Conservation (phyloP, 306 rosid species). For the Sindora glabra region DNA sequence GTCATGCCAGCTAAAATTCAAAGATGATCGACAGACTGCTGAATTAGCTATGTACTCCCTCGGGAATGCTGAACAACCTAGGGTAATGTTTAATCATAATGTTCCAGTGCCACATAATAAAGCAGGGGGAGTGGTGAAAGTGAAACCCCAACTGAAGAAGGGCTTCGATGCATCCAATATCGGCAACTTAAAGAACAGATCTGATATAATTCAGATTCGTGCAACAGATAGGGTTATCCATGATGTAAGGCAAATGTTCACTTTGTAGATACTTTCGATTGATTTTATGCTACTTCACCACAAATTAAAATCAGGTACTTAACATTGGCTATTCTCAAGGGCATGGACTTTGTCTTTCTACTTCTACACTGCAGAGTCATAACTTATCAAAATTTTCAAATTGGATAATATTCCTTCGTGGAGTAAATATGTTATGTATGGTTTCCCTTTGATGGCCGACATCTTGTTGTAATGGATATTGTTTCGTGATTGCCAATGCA, state of each 20-base stretch:
- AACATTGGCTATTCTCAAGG: background rate
- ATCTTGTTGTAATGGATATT: background rate
- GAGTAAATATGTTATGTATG: background rate
- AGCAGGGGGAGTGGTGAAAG: conserved; percentile 18
- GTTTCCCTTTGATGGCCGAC: background rate
- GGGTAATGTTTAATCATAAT: conserved; percentile 2
- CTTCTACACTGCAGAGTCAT: background rate
- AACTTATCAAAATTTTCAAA: background rate
- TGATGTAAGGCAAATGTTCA: conserved; percentile 23
- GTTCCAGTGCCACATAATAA: conserved; percentile 13
- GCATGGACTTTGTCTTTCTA: background rate
- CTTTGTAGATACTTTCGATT: background rate
- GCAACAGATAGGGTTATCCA: conserved; percentile 26
- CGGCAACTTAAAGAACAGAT: conserved; percentile 13
- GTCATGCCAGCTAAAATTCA: conserved; percentile 22
- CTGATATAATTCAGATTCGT: conserved; percentile 21
- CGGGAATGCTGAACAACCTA: conserved; percentile 8
- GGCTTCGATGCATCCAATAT: conserved; percentile 9
- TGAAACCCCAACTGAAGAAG: conserved; percentile 16
- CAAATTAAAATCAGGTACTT: background rate
- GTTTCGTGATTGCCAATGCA: background rate
- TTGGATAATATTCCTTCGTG: background rate
- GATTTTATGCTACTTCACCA: background rate
- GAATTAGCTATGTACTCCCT: background rate
- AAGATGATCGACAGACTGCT: conserved; percentile 5